Conservation (phyloP, 495 filamentous ascomycete species). For the Penicillium bovifimosum region DNA sequence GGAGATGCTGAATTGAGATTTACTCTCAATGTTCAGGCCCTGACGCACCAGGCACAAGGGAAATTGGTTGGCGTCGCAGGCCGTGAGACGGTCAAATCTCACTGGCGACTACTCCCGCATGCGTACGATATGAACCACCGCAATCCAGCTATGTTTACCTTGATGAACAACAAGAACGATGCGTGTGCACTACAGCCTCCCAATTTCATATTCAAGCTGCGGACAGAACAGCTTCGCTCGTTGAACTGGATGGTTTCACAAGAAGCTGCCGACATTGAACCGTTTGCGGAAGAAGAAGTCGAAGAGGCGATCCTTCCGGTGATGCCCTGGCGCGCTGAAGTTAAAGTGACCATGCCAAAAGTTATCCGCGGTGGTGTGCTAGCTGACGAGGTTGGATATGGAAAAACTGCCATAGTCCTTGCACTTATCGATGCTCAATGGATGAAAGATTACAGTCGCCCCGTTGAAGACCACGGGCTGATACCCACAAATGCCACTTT, state of each 20-base stretch:
- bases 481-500: constrained; percentile 61
- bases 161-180: constrained; percentile 45
- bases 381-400: constrained; percentile 55
- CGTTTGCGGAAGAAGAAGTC: constrained; percentile 59
- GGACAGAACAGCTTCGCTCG: constrained; percentile 54
- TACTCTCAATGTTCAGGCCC: constrained; percentile 48
- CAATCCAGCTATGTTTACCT: constrained; percentile 28
- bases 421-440: constrained; percentile 53
- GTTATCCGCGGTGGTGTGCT: constrained; percentile 61
- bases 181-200: constrained; percentile 31
- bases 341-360: constrained; percentile 36
- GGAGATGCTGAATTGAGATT: constrained; percentile 36
- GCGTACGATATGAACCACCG: constrained; percentile 31
- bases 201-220: constrained; percentile 31
- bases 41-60: constrained; percentile 51
- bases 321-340: constrained; percentile 60
- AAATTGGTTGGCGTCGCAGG: constrained; percentile 23
- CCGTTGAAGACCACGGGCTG: constrained; percentile 18
- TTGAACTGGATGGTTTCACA: constrained; percentile 62
- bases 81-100: constrained; percentile 18
- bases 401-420: too few relatives aligned
- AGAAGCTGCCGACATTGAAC: constrained; percentile 41
- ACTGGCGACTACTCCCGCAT: constrained; percentile 51
- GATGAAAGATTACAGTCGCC: constrained; percentile 7
- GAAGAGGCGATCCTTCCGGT: constrained; percentile 59